Base-by-base conservation (phyloP, 257 asterid species). In the Echites panduratus region DNA sequence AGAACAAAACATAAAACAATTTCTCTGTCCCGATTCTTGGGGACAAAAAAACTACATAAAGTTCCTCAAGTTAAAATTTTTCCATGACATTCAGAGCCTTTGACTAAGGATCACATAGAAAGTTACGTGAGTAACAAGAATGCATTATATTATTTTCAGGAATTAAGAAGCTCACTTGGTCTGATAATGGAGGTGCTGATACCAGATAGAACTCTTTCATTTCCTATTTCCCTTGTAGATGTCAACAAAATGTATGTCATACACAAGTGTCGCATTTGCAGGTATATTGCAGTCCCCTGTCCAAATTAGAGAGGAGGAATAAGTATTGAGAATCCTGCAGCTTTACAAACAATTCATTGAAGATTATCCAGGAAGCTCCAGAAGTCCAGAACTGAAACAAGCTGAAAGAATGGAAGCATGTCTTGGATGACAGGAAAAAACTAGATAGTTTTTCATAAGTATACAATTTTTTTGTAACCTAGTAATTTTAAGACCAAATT, bases 221-320 rank as follows among this genome's bases (percentile, higher is more conserved):
- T 81, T 84, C 80, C 98, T 79, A 76, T 92, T 92, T 64, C 98
- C 98, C 20, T 69, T 72, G 84, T 90, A 92, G 77, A 92, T 70
- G 12, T 85, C 84, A 17, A 90, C 94, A 68, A 90, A 90, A 7
- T 85, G 82, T 79, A 92, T 85, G 52, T 90, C 96, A 12, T 90
- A 92, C 40, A 86, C 26, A 66, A 92, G 96, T 0, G 98, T 92
- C 12, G 98, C 97, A 70, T 92, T 90, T 77, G 81, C 95, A 32
- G 98, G 98, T 68, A 92, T 86, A 80, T 90, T 92, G 82, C 98
- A 92, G 72, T 92, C 98, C 79, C 98, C 98, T 91, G 81, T 27
- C 53, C 49, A 78, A 48, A 66, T 48, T 40, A 50, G 9, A 43
- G 5, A 64, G 40, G 7, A 13, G 29, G 29, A n/a, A 43, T 65